Evolutionary conservation across 2,329 filamentous ascomycete species (phyloP).

Genomic region (Arachnopeziza araneosa): DNA sequence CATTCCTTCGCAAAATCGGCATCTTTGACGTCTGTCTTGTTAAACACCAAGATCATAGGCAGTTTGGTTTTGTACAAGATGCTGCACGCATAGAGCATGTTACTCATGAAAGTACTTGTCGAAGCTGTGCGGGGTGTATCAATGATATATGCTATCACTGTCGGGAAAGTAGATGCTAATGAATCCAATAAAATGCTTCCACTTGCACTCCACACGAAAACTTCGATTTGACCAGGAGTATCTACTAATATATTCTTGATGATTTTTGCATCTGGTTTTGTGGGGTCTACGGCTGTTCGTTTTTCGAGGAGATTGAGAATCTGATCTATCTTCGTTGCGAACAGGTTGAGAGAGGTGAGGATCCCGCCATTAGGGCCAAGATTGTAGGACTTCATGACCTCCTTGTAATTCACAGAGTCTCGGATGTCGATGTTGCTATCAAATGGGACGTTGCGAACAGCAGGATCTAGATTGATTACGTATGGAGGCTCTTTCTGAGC

Average conservation of each 20-base stretch:
- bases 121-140: constrained; percentile 91
- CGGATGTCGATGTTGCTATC: constrained; percentile 98
- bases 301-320: constrained; percentile 87
- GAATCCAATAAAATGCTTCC: constrained; percentile 92
- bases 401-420: constrained; percentile 98
- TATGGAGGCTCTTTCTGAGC: constrained; percentile 77
- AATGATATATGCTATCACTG: constrained; percentile 94
- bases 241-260: constrained; percentile 87
- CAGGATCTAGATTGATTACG: constrained; percentile 94
- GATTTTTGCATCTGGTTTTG: constrained; percentile 53
- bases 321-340: constrained; percentile 97
- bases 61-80: constrained; percentile 98
- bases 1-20: constrained; percentile 91
- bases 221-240: constrained; percentile 96
- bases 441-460: constrained; percentile 88
- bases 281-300: constrained; percentile 61
- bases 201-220: constrained; percentile 96
- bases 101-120: constrained; percentile 98
- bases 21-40: constrained; percentile 95
- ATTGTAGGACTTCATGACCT: constrained; percentile 99
- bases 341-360: constrained; percentile 89
- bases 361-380: constrained; percentile 96
- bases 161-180: constrained; percentile 89
- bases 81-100: constrained; percentile 98
- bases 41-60: constrained; percentile 98